A percentile compares a stretch with the other conserved stretches of the same genome.
Evolutionary conservation across 2,329 filamentous ascomycete genomes (phyloP).

Genomic region (Cytospora piceae): DNA sequence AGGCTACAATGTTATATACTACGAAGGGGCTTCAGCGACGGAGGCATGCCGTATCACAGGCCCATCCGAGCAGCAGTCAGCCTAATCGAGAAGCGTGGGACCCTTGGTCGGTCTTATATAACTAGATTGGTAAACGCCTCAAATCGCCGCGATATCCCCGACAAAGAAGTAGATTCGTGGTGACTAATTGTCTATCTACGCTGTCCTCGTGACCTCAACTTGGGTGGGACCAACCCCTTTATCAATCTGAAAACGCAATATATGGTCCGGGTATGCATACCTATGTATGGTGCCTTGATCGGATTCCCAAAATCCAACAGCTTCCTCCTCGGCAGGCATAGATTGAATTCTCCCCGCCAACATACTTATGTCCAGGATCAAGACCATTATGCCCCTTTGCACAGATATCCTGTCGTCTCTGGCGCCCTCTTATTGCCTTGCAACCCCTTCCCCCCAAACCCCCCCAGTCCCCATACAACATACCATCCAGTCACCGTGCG

Average conservation of each 20-base stretch:
- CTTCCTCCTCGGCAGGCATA: not conserved
- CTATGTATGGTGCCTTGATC: not conserved
- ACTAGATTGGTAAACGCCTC: not conserved
- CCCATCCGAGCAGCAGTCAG: not conserved
- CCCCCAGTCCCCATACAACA: not conserved
- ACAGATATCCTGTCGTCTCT: conserved; percentile 3
- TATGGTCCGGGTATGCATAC: not conserved
- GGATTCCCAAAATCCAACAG: not conserved
- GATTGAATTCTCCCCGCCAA: not conserved
- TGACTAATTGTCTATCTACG: conserved; percentile 2
- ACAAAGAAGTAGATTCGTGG: not conserved
- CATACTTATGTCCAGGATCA: not conserved
- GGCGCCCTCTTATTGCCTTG: not conserved
- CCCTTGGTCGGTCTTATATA: not conserved
- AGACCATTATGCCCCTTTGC: not conserved
- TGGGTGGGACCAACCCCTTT: conserved; percentile 10
- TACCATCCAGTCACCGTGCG: not conserved
- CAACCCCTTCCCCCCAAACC: not conserved
- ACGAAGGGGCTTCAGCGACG: not conserved
- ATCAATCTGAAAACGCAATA: not conserved
- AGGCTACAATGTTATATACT: not conserved
- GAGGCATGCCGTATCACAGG: not conserved
- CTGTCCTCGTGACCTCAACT: conserved; percentile 16
- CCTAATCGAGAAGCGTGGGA: not conserved
- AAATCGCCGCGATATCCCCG: not conserved